Percentiles rank a stretch among this genome's conserved stretches.
Conservation (phyloP, 192 early-diverging fungal genomes). For the Entomortierella lignicola region DNA sequence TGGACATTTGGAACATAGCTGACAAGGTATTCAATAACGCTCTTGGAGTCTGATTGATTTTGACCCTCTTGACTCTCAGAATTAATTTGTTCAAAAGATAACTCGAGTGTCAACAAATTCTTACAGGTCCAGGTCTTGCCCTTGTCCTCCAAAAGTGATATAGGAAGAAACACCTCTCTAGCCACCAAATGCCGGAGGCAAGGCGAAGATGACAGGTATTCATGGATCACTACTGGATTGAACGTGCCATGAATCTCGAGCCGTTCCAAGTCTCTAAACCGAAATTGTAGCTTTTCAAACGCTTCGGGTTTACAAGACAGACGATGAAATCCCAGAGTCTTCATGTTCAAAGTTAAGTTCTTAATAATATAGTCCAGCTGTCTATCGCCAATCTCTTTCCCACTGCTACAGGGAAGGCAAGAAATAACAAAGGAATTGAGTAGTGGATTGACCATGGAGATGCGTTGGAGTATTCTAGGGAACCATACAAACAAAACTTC, state of each 20-base stretch:
- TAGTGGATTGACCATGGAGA: slow-evolving; percentile 12
- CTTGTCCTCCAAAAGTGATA: neutral
- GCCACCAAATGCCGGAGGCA: slow-evolving; percentile 4
- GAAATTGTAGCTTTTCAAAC: neutral
- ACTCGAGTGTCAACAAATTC: slow-evolving; percentile 4
- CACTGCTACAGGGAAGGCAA: neutral
- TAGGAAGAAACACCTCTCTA: slow-evolving; percentile 4
- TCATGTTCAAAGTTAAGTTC: neutral
- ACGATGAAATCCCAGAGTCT: neutral
- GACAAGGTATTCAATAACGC: slow-evolving; percentile 3
- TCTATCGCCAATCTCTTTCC: neutral
- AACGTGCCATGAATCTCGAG: slow-evolving; percentile 3
- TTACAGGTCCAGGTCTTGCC: neutral
- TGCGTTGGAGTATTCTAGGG: neutral
- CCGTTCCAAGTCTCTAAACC: slow-evolving; percentile 4
- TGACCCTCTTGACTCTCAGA: neutral
- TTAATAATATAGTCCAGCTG: neutral
- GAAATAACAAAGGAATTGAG: slow-evolving; percentile 1
- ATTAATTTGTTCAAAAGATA: no score
- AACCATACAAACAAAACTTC: neutral
- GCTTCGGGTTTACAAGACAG: slow-evolving; percentile 2
- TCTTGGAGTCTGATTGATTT: neutral
- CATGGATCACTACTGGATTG: neutral
- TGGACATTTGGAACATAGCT: neutral
- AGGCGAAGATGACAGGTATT: neutral